These are phyloP conservation scores for Penicillium palitans DNA, from an alignment of 2,329 filamentous ascomycete species.

Conservation along the genomic window DNA sequence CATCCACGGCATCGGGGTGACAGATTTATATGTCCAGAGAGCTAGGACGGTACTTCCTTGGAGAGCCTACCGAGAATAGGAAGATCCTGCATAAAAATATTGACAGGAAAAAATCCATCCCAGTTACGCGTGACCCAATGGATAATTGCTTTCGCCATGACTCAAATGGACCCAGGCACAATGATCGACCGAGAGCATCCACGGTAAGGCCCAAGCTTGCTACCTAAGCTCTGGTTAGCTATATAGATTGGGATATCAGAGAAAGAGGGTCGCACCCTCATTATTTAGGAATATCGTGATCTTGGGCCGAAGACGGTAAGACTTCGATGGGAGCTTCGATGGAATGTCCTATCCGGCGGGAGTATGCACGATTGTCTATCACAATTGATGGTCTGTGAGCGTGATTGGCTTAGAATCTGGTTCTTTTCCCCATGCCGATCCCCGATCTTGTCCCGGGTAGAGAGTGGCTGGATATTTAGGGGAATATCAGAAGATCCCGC, in stretches of 20 bases:
- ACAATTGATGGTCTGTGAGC: neutral
- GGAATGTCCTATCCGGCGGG: neutral
- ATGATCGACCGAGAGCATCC: conserved; percentile 23
- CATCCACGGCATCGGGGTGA: conserved; percentile 4
- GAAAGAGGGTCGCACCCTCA: conserved; percentile 5
- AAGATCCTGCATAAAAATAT: conserved; percentile 4
- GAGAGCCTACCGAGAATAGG: conserved; percentile 21
- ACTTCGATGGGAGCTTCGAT: conserved; percentile 17
- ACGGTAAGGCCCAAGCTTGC: conserved; percentile 25
- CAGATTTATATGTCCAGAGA: conserved; percentile 26
- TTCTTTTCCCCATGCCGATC: conserved; percentile 4
- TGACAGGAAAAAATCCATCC: conserved; percentile 12
- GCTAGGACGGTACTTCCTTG: conserved; percentile 18
- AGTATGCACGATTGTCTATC: conserved; percentile 9
- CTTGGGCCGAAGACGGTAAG: conserved; percentile 14
- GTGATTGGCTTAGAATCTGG: neutral
- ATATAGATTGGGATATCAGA: too few species aligned
- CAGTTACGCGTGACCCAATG: conserved; percentile 26
- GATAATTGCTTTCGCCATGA: conserved; percentile 30
- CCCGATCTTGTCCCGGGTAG: neutral
- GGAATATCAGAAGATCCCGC: conserved; percentile 9
- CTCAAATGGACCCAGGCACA: conserved; percentile 26
- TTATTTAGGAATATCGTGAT: conserved; percentile 3
- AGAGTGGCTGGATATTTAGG: neutral
- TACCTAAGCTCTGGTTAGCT: conserved; percentile 7